Evolutionary conservation across 805 yeast genomes (phyloP), one percentile per base, ranked within the genome.

Genomic region (Tetrapisispora fleetii): DNA sequence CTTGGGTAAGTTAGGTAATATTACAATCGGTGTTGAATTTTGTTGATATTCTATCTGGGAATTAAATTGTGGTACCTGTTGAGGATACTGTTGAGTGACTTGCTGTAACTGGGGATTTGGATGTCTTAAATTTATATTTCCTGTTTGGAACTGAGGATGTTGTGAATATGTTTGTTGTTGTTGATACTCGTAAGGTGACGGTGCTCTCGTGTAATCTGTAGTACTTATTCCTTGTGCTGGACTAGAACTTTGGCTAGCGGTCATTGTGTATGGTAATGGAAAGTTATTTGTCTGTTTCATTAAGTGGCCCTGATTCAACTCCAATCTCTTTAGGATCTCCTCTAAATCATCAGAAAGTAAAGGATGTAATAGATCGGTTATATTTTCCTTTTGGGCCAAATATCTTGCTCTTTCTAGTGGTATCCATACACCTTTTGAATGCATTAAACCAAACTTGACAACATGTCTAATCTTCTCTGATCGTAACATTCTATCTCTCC

Each of bases 351-450:
- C 74, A 35, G 84, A 88, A 63, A 83, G 81, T 43, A 83, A 68
- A 2, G 88, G 87, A 58, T 79, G 80, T 50, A 83, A 70, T 36
- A 76, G 58, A 56, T 82, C 87, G 22, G 76, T 78, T 51, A 83
- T 83, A 37, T 86, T 84, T 62, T 85, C 93, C 53, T 82, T 73
- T 64, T 83, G 83, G 16, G 95, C 95, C 79, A 85, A 81, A 35
- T 83, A 83, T 43, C 80, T 69, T 1, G 95, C 95, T 46, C 93
- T 71, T 53, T 85, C 91, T 60, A 83, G 83, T 2, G 95, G 95
- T 50, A 85, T 84, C 95, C 95, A 85, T 40, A 85, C 95, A 37
- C 95, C 95, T 68, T 85, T 85, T 57, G 85, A 71, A 64, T 85
- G 90, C 91, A 85, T 85, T 16, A 89, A 81, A 4, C 95, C 95